These are phyloP conservation scores for Fusarium humuli DNA, from an alignment of 2,329 filamentous ascomycete species.

Conservation along the genomic window DNA sequence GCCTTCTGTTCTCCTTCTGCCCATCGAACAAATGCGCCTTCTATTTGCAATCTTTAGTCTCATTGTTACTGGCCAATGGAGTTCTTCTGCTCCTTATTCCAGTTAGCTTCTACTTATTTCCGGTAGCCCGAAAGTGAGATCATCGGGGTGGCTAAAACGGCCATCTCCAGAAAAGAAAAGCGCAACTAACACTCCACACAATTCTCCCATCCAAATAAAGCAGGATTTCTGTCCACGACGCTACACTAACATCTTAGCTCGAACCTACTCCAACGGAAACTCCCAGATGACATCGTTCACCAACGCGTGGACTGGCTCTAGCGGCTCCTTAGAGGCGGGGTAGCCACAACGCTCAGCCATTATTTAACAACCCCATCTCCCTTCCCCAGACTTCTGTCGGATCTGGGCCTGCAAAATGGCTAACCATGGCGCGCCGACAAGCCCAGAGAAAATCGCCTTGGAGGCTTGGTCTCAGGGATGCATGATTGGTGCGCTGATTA, in stretches of 20 bases:
- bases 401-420: neutral
- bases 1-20: no score
- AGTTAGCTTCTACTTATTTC: accelerated
- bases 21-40: no score
- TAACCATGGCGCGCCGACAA: conserved; percentile 20
- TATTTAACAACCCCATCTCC: neutral
- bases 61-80: neutral
- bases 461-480: conserved; percentile 62
- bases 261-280: neutral
- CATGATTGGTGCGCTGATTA: conserved; percentile 61
- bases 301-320: neutral
- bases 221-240: neutral
- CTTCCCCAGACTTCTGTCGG: neutral
- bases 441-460: conserved; percentile 45
- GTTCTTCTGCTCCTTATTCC: neutral
- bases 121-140: neutral
- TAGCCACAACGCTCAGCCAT: neutral
- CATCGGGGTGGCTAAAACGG: neutral
- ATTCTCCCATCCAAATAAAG: accelerated
- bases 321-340: neutral
- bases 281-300: neutral
- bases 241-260: neutral
- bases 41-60: neutral
- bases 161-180: neutral
- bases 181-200: accelerated